These are phyloP conservation scores for Pyrenopolyporus hunteri DNA, from an alignment of 495 filamentous ascomycete species.

Conservation along the genomic window DNA sequence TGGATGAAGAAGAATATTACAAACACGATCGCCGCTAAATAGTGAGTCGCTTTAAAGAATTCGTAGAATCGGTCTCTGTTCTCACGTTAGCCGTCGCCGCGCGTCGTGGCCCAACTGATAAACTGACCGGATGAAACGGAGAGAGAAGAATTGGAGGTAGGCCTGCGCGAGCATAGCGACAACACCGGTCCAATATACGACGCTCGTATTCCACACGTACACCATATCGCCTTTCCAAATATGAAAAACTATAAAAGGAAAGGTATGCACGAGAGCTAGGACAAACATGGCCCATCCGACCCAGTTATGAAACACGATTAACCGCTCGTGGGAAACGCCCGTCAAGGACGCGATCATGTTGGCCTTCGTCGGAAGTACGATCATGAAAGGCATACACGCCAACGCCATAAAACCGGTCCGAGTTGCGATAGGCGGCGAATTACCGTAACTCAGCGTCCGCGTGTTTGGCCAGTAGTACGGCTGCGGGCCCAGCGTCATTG, in stretches of 20 bases:
- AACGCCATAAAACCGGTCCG: conserved; percentile 60
- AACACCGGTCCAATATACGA: conserved; percentile 63
- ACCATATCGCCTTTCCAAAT: conserved; percentile 57
- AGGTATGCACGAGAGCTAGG: conserved; percentile 60
- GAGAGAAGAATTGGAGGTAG: conserved; percentile 59
- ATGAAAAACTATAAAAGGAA: conserved; percentile 63
- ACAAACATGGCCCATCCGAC: conserved; percentile 60
- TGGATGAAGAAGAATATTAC: conserved; percentile 64
- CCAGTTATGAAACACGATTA: conserved; percentile 63
- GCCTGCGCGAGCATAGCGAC: conserved; percentile 61
- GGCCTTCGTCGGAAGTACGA: conserved; percentile 44
- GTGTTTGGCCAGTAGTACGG: conserved; percentile 66
- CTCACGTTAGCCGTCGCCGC: not conserved
- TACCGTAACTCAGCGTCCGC: conserved; percentile 49
- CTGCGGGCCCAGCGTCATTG: conserved; percentile 55
- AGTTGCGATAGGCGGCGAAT: conserved; percentile 58
- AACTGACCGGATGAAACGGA: conserved; percentile 55
- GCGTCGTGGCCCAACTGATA: not conserved
- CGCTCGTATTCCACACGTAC: conserved; percentile 50
- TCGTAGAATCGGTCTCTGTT: conserved; percentile 62
- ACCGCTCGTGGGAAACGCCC: conserved; percentile 61
- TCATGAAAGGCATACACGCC: conserved; percentile 58
- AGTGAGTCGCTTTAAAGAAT: conserved; percentile 64
- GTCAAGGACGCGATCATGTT: conserved; percentile 60
- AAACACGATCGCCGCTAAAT: conserved; percentile 58